Base-by-base conservation (phyloP, 805 yeast genomes). In the Candida germanica region DNA sequence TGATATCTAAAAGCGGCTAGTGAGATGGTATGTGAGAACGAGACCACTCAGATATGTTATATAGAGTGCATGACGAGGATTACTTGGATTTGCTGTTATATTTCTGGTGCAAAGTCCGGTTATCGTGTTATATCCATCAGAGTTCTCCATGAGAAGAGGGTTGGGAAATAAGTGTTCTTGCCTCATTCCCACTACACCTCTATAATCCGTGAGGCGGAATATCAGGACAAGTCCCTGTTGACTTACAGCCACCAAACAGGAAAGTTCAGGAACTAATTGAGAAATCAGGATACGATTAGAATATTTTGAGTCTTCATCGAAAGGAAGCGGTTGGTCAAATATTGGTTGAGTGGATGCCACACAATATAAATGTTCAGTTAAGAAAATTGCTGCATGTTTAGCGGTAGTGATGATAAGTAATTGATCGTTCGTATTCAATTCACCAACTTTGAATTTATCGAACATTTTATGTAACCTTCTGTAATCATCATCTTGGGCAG, bases 291-390 rank as follows among this genome's bases (percentile, higher is more conserved):
- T 59, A 10, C 73, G 42, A 38, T 66, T 56, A 28, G 61, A 49
- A 46, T 48, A 58, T 28, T 47, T 46, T 6, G 51, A 48, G 14
- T 66, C 73, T 10, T 66, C 71, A 35, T 55, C 57, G 17, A 50
- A 49, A 6, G 73, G 67, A 15, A 59, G 47, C 1, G 50, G 48
- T 42, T 65, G 49, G 12, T 61, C 61, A 46, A 73, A 76, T 15
- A 61, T 51, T 3, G 64, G 53, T 3, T 66, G 56, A 1, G 77
- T 68, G 1, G 75, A 64, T 4, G 75, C 65, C 44, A 64, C 69
- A 48, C 80, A 75, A 23, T 71, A 61, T 15, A 78, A 55, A 8
- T 66, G 59, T 33, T 71, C 69, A 1, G 61, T 59, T 17, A 69
- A 56, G 44, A 74, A 70, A 17, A 79, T 49, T 0, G 73, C 79